Percentiles rank a stretch among this genome's conserved stretches.
phyloP scores from a whole-genome alignment of 805 yeast genomes.

The Candida nemodendra region DNA sequence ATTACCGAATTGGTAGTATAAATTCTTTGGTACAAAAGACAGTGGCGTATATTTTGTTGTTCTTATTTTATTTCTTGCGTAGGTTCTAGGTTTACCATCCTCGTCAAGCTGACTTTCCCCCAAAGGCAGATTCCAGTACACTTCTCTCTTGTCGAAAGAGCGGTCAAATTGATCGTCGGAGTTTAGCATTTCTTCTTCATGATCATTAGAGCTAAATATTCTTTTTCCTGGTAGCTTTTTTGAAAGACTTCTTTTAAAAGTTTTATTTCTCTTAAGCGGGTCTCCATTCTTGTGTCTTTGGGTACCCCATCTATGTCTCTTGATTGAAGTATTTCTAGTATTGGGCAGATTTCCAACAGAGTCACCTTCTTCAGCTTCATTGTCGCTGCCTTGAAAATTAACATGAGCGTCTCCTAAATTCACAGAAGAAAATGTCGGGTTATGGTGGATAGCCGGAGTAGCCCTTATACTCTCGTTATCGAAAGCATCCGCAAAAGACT shows the following conservation, averaged over 20 bases:
- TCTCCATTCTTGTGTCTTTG: slow-evolving; percentile 71
- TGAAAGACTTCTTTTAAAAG: slow-evolving; percentile 38
- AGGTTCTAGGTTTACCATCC: slow-evolving; percentile 57
- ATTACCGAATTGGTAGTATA: slow-evolving; percentile 76
- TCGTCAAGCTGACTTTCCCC: slow-evolving; percentile 56
- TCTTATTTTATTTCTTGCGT: slow-evolving; percentile 87
- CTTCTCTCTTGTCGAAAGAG: slow-evolving; percentile 38
- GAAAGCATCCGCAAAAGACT: slow-evolving; percentile 6
- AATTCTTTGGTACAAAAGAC: slow-evolving; percentile 82
- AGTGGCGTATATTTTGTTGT: slow-evolving; percentile 95
- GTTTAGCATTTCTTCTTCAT: slow-evolving; percentile 9
- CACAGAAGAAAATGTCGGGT: slow-evolving; percentile 10
- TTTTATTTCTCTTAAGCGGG: slow-evolving; percentile 59
- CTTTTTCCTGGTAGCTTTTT: slow-evolving; percentile 21
- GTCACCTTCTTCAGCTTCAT: slow-evolving; percentile 24
- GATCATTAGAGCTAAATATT: slow-evolving; percentile 24
- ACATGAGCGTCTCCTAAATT: slow-evolving; percentile 23
- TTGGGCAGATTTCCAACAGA: slow-evolving; percentile 23
- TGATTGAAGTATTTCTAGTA: slow-evolving; percentile 53
- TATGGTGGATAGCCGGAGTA: slow-evolving; percentile 25
- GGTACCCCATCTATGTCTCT: slow-evolving; percentile 89
- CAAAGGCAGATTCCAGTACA: slow-evolving; percentile 58
- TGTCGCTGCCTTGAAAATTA: slow-evolving; percentile 13
- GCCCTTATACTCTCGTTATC: slow-evolving; percentile 19
- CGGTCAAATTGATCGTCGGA: slow-evolving; percentile 27